Percentiles rank a stretch among this genome's conserved stretches.
Conservation (phyloP, 2,329 filamentous ascomycete species). For the Colletotrichum musae region DNA sequence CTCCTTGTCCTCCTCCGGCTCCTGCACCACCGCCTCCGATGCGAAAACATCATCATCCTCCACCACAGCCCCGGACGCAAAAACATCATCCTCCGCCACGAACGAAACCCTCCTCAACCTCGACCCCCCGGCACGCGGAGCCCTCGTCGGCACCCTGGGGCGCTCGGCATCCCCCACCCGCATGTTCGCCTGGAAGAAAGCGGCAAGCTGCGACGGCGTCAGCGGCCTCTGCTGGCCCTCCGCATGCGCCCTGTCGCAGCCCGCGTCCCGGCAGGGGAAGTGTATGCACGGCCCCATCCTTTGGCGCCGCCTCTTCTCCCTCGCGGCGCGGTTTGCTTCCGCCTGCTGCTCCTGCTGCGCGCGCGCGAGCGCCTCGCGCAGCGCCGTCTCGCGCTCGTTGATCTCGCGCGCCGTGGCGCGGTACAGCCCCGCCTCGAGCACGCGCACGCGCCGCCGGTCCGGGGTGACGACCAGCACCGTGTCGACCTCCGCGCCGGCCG, state of each 20-base stretch:
- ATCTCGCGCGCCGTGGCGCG: neutral
- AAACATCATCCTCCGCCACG: neutral
- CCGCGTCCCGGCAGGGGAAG: conserved; percentile 7
- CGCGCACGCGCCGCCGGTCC: neutral
- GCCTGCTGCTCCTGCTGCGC: neutral
- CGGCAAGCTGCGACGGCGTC: neutral
- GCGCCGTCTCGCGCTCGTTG: conserved; percentile 5
- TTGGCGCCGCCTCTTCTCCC: neutral
- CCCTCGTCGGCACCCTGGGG: neutral
- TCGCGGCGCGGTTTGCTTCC: neutral
- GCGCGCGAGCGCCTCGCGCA: neutral
- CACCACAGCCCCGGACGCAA: neutral
- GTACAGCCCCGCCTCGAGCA: conserved; percentile 7
- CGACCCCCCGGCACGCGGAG: neutral
- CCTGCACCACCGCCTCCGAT: neutral
- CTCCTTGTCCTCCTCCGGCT: neutral
- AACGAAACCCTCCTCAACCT: neutral
- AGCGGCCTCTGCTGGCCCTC: conserved; percentile 8
- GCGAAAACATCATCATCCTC: neutral
- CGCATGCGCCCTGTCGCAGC: neutral
- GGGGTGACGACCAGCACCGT: conserved; percentile 13
- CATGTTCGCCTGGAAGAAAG: neutral
- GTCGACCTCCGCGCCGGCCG: neutral
- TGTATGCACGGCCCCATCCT: neutral
- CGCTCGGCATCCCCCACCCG: neutral